Conservation (phyloP, 108 stramenopile species). For the Cylindrotheca closterium region DNA sequence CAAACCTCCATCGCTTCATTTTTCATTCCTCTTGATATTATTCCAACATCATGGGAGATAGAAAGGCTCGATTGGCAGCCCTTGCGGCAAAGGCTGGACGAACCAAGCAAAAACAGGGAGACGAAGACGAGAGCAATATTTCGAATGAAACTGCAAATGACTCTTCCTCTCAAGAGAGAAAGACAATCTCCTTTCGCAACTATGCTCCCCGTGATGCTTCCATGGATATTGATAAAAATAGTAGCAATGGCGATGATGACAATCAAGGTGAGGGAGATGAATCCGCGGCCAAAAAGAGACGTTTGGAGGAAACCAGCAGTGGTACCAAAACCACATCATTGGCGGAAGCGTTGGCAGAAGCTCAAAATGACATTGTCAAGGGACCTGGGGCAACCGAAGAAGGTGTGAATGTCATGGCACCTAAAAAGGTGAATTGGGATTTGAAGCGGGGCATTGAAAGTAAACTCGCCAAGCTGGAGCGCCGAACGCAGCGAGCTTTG, state of each 20-base stretch:
- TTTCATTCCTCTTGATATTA: too few relatives aligned
- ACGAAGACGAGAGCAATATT: conserved; percentile 13
- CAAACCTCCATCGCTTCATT: too few relatives aligned
- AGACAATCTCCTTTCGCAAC: conserved; percentile 50
- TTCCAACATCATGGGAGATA: conserved; percentile 59
- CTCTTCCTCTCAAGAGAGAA: conserved; percentile 23
- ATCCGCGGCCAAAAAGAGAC: conserved; percentile 12
- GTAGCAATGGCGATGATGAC: conserved; percentile 12
- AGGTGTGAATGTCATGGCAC: conserved; percentile 21
- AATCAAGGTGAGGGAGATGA: conserved; percentile 22
- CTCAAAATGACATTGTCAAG: conserved; percentile 31
- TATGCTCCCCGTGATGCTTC: conserved; percentile 41
- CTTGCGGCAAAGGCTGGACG: conserved; percentile 74
- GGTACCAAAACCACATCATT: conserved; percentile 36
- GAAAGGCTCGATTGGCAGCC: conserved; percentile 75
- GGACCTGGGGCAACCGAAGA: not conserved
- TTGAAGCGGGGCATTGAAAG: conserved; percentile 74
- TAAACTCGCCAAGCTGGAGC: conserved; percentile 72
- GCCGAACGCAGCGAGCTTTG: conserved; percentile 73
- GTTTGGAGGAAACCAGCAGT: not conserved
- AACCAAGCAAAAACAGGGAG: conserved; percentile 14
- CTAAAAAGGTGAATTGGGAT: conserved; percentile 87
- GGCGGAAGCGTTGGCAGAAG: conserved; percentile 55
- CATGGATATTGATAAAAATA: conserved; percentile 16
- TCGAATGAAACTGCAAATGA: not conserved